Percentiles rank a stretch among this genome's conserved stretches.
These are phyloP conservation scores for Lenzites betulinus DNA, from an alignment of 768 basidiomycete genomes.

Conservation along the genomic window DNA sequence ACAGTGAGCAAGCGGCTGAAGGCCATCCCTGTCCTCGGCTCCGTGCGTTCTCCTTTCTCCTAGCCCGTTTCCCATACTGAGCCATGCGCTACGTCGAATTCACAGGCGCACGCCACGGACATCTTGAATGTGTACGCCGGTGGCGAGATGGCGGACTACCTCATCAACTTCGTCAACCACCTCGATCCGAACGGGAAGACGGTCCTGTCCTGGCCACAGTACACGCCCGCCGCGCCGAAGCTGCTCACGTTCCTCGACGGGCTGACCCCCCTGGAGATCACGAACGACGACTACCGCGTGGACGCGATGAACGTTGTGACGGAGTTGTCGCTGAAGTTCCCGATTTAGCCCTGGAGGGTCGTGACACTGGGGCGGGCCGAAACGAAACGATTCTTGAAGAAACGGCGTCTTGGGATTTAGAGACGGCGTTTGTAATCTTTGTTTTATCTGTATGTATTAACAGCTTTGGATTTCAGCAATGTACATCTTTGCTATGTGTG, in stretches of 20 bases:
- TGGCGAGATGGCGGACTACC: constrained; percentile 31
- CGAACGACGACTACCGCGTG: constrained; percentile 21
- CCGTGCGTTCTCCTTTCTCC: neutral
- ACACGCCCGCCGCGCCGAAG: constrained; percentile 17
- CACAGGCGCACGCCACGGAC: constrained; percentile 28
- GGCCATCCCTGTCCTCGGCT: constrained; percentile 9
- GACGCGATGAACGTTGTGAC: constrained; percentile 19
- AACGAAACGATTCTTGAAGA: too few relatives aligned
- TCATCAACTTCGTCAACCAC: constrained; percentile 33
- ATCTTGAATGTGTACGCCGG: constrained; percentile 26
- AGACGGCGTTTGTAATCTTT: neutral
- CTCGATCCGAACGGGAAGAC: constrained; percentile 33
- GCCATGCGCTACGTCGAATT: too few relatives aligned
- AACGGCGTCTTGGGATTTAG: too few relatives aligned
- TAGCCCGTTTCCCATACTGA: too few relatives aligned
- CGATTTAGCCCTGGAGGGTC: constrained; percentile 5
- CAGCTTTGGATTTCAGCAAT: neutral
- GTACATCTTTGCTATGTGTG: too few relatives aligned
- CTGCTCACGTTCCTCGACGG: constrained; percentile 24
- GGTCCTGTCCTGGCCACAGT: constrained; percentile 27
- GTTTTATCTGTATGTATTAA: neutral
- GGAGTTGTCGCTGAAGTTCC: constrained; percentile 20
- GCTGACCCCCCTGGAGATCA: constrained; percentile 8
- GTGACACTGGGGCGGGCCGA: too few relatives aligned
- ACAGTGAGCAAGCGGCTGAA: constrained; percentile 21